phyloP scores from a whole-genome alignment of 768 basidiomycete genomes.

The Imleria badia region DNA sequence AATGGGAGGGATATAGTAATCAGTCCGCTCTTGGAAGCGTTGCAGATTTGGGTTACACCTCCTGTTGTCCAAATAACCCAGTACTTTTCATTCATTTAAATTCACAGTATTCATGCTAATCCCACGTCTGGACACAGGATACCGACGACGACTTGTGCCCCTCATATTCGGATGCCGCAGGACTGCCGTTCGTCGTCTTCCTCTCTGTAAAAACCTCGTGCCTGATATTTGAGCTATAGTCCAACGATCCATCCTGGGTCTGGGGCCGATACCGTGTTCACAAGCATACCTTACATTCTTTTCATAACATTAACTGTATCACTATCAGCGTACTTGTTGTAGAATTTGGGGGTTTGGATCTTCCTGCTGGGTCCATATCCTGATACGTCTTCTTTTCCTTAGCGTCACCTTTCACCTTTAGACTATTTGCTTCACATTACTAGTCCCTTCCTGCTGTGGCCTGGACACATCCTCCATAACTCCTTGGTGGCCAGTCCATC shows the following conservation, averaged over 20 bases:
- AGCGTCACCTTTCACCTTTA: background rate
- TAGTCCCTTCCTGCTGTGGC: background rate
- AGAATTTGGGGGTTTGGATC: constrained; percentile 3
- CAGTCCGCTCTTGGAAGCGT: constrained; percentile 69
- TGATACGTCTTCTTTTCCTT: background rate
- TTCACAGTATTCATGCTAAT: constrained; percentile 1
- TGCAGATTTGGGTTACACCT: constrained; percentile 50
- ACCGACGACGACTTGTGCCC: constrained; percentile 55
- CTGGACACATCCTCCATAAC: background rate
- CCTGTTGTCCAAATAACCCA: constrained; percentile 74
- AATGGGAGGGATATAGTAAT: constrained; percentile 65
- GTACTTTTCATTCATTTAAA: constrained; percentile 34
- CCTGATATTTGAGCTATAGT: constrained; percentile 21
- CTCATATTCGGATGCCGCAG: constrained; percentile 68
- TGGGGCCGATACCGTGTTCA: constrained; percentile 11
- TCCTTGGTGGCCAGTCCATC: constrained; percentile 1
- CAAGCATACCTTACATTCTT: constrained; percentile 18
- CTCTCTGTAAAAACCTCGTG: background rate
- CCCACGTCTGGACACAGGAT: constrained; percentile 30
- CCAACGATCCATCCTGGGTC: constrained; percentile 32
- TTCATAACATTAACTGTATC: constrained; percentile 17
- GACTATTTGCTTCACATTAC: background rate
- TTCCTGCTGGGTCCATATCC: background rate
- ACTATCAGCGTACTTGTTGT: constrained; percentile 18
- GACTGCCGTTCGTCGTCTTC: constrained; percentile 51